A percentile compares a stretch with the other conserved stretches of the same genome.
phyloP scores from a whole-genome alignment of 2,329 filamentous ascomycete genomes.

The Colletotrichum liriopes region DNA sequence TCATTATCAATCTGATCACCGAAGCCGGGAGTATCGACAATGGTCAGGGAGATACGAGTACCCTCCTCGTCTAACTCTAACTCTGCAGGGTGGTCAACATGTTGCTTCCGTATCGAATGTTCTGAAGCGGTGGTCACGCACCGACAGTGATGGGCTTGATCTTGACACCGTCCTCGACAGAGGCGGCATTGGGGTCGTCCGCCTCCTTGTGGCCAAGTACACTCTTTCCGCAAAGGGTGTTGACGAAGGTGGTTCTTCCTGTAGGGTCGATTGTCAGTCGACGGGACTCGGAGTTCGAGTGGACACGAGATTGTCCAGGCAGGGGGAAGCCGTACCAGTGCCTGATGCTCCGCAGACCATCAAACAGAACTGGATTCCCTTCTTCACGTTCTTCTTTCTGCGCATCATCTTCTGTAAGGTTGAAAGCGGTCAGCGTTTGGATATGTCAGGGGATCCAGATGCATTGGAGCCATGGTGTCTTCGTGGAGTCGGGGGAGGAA shows the following conservation, averaged over 20 bases:
- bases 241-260: conserved; percentile 99
- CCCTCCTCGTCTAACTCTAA: conserved; percentile 98
- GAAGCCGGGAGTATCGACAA: conserved; percentile 98
- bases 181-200: conserved; percentile 89
- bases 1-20: conserved; percentile 99
- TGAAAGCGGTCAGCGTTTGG: conserved; percentile 48
- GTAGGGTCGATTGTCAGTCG: conserved; percentile 41
- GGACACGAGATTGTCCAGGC: conserved; percentile 29
- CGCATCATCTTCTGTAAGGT: conserved; percentile 88
- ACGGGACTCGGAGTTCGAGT: conserved; percentile 8
- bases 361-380: conserved; percentile 99
- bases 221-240: conserved; percentile 96
- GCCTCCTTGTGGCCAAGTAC: conserved; percentile 93
- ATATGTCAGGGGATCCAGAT: conserved; percentile 32
- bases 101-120: background rate
- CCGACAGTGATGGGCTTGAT: conserved; percentile 99
- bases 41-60: conserved; percentile 96
- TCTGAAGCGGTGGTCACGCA: conserved; percentile 58
- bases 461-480: conserved; percentile 35
- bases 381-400: conserved; percentile 99
- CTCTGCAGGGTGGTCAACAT: conserved; percentile 68
- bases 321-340: conserved; percentile 79
- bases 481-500: conserved; percentile 33
- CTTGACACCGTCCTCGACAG: conserved; percentile 96
- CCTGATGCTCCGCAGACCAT: conserved; percentile 99